A percentile compares a stretch with the other conserved stretches of the same genome.
phyloP scores from a whole-genome alignment of 1,284 basidiomycete genomes.

The Moesziomyces aphidis region DNA sequence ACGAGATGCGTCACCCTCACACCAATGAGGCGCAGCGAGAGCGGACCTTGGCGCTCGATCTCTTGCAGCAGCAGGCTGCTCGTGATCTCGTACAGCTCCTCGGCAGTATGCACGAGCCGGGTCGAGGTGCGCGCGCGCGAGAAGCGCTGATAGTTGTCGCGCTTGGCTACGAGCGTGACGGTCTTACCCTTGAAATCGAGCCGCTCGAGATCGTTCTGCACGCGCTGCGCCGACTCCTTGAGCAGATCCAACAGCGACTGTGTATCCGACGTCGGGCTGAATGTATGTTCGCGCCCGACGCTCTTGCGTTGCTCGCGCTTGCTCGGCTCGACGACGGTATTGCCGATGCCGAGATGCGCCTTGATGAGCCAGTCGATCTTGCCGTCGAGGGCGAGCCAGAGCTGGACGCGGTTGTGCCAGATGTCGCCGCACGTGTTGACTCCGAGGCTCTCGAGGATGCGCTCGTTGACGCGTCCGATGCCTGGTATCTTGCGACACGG shows the following conservation, averaged over 20 bases:
- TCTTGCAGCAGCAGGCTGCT: constrained; percentile 49
- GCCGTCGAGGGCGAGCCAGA: constrained; percentile 55
- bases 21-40: constrained; percentile 60
- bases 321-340: constrained; percentile 56
- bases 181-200: constrained; percentile 59
- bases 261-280: constrained; percentile 55
- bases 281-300: constrained; percentile 65
- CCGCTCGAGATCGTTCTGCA: constrained; percentile 56
- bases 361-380: constrained; percentile 60
- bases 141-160: constrained; percentile 61
- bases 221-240: constrained; percentile 49
- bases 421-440: constrained; percentile 63
- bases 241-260: constrained; percentile 45
- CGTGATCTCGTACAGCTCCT: constrained; percentile 57
- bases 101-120: constrained; percentile 30
- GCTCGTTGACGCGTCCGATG: constrained; percentile 64
- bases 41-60: constrained; percentile 30
- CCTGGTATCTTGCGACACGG: constrained; percentile 64
- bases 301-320: constrained; percentile 60
- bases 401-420: constrained; percentile 57
- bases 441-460: constrained; percentile 58
- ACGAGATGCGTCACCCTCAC: constrained; percentile 54
- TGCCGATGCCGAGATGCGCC: constrained; percentile 58
- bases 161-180: constrained; percentile 60
- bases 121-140: constrained; percentile 49